Evolutionary conservation across 1,139 yeast genomes (phyloP).

Genomic region (Nakaseomyces bracarensis): DNA sequence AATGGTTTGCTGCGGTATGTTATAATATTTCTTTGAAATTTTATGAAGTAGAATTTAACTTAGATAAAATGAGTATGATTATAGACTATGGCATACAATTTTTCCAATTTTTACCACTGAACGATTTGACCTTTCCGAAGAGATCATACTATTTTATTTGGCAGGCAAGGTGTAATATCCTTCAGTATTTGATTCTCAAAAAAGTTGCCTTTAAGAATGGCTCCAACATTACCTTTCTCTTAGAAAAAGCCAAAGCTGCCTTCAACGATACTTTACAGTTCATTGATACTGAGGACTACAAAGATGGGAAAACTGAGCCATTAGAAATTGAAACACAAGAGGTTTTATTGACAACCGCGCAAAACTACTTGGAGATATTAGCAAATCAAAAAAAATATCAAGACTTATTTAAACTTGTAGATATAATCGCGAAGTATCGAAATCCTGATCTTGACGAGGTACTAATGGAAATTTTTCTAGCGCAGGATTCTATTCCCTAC

Average conservation of each 20-base stretch:
- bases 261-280: neutral
- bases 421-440: neutral
- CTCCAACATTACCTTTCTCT: neutral
- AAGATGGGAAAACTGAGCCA: neutral
- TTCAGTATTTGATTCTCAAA: conserved; percentile 9
- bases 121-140: conserved; percentile 16
- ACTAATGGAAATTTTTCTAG: neutral
- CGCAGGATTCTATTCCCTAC: neutral
- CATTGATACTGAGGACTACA: neutral
- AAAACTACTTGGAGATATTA: neutral
- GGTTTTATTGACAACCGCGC: neutral
- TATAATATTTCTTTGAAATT: conserved; percentile 21
- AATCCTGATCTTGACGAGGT: neutral
- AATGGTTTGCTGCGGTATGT: conserved; percentile 27
- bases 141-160: conserved; percentile 19
- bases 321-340: conserved; percentile 1
- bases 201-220: neutral
- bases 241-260: neutral
- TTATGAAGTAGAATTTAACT: neutral
- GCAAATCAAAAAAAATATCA: neutral
- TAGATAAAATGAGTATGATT: neutral
- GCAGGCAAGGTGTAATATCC: conserved; percentile 14
- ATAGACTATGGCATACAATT: conserved; percentile 11
- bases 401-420: neutral
- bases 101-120: conserved; percentile 16